A percentile compares a stretch with the other conserved stretches of the same genome.
Conservation (phyloP, 345 rosid species). For the Pugionium dolabratum region DNA sequence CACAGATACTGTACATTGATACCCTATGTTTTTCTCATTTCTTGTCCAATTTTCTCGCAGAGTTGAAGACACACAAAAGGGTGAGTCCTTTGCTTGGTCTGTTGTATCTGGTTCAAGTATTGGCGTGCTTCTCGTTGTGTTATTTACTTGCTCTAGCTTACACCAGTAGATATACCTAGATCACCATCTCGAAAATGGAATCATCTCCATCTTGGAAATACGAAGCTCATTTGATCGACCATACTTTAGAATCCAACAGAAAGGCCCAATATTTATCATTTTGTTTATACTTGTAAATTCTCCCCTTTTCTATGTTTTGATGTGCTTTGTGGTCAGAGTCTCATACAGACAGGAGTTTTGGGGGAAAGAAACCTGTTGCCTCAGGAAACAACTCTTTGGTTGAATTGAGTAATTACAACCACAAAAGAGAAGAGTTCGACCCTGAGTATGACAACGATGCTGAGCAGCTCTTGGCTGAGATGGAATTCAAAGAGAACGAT, state of each 20-base stretch:
- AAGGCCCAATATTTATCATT: slow-evolving; percentile 12
- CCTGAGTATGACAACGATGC: slow-evolving; percentile 96
- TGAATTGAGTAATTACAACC: slow-evolving; percentile 76
- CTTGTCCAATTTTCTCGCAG: slow-evolving; percentile 48
- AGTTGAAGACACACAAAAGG: slow-evolving; percentile 74
- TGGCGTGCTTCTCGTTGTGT: slow-evolving; percentile 45
- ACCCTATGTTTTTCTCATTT: slow-evolving; percentile 29
- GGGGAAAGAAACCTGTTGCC: slow-evolving; percentile 68
- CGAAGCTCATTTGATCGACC: neutral
- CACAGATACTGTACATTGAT: slow-evolving; percentile 26
- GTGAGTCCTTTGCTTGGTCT: slow-evolving; percentile 53
- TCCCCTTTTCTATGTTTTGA: slow-evolving; percentile 23
- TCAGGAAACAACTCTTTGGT: slow-evolving; percentile 63
- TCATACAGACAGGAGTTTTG: slow-evolving; percentile 57
- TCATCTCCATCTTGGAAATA: slow-evolving; percentile 1
- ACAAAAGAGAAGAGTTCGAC: slow-evolving; percentile 86
- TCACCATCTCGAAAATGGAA: slow-evolving; percentile 11
- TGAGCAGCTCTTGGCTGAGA: slow-evolving; percentile 92
- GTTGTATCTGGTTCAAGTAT: slow-evolving; percentile 43
- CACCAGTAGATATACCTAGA: slow-evolving; percentile 6
- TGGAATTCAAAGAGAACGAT: slow-evolving; percentile 94
- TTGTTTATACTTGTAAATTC: slow-evolving; percentile 18
- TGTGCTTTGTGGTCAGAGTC: slow-evolving; percentile 55
- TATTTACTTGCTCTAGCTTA: slow-evolving; percentile 6
- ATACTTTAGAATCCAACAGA: neutral